These are phyloP conservation scores for Pseudogymnoascus sp. DNA, from an alignment of 2,329 filamentous ascomycete genomes.

Conservation along the genomic window DNA sequence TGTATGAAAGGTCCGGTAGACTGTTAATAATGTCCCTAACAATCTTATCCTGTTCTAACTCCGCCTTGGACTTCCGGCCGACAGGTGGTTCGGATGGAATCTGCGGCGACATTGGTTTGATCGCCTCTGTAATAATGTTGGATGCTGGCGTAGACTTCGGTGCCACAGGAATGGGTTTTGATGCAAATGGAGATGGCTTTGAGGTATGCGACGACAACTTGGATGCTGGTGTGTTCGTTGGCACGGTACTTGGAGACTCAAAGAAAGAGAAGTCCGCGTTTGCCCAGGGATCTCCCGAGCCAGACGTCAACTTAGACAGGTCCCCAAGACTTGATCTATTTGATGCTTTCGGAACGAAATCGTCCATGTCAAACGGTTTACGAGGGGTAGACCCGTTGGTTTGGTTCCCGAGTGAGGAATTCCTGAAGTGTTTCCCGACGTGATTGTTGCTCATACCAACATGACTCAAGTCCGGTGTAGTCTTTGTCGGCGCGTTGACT, in stretches of 20 bases:
- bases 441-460: not conserved
- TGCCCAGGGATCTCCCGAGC: slow-evolving; percentile 27
- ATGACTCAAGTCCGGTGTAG: not conserved
- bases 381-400: not conserved
- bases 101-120: too few species aligned
- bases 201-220: slow-evolving; percentile 10
- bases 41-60: slow-evolving; percentile 28
- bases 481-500: not conserved
- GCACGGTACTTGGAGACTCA: slow-evolving; percentile 18
- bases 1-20: slow-evolving; percentile 31
- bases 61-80: slow-evolving; percentile 21
- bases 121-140: too few species aligned
- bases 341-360: not conserved
- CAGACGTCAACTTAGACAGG: not conserved
- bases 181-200: not conserved
- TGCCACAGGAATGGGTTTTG: slow-evolving; percentile 5
- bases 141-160: not conserved
- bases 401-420: not conserved
- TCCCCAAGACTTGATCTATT: not conserved
- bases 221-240: slow-evolving; percentile 9
- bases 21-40: slow-evolving; percentile 27
- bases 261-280: slow-evolving; percentile 33
- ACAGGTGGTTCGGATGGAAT: slow-evolving; percentile 5
- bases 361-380: not conserved
- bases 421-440: not conserved